A percentile compares a stretch with the other conserved stretches of the same genome.
These are phyloP conservation scores for Cymbopogon citratus DNA, from an alignment of 176 grass and related monocot genomes.

Conservation along the genomic window DNA sequence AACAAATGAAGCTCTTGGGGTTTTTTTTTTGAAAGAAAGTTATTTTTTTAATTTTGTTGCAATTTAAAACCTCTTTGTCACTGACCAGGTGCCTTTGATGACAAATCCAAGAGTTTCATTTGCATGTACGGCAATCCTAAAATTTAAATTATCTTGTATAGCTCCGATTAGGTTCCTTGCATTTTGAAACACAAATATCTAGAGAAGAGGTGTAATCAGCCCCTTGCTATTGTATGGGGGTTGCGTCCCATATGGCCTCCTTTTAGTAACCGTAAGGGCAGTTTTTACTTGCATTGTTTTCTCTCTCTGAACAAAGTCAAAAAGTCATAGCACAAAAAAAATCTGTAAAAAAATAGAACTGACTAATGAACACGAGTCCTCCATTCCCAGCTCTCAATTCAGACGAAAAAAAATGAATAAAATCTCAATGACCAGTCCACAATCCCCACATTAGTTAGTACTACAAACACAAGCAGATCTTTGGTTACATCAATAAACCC, in stretches of 20 bases:
- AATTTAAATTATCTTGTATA: neutral
- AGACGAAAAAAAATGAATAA: neutral
- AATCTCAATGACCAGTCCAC: neutral
- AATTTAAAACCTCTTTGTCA: too few species aligned
- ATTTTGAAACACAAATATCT: neutral
- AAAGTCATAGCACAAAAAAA: conserved; percentile 33
- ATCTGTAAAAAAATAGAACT: neutral
- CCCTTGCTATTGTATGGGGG: neutral
- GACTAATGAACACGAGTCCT: neutral
- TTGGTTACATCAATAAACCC: neutral
- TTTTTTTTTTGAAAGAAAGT: too few species aligned
- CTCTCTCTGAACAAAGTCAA: neutral
- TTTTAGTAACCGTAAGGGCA: conserved; percentile 9
- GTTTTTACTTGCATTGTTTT: neutral
- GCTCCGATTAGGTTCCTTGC: neutral
- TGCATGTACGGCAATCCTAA: too few species aligned
- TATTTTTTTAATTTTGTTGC: too few species aligned
- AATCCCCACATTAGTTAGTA: neutral
- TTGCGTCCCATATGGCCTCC: neutral
- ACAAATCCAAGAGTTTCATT: too few species aligned
- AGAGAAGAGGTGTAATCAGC: neutral
- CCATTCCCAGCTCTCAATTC: neutral
- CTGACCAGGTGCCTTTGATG: too few species aligned
- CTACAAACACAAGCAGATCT: neutral
- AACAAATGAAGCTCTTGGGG: too few species aligned